These are phyloP conservation scores for Phaffia australis DNA, from an alignment of 768 basidiomycete genomes.

Conservation along the genomic window DNA sequence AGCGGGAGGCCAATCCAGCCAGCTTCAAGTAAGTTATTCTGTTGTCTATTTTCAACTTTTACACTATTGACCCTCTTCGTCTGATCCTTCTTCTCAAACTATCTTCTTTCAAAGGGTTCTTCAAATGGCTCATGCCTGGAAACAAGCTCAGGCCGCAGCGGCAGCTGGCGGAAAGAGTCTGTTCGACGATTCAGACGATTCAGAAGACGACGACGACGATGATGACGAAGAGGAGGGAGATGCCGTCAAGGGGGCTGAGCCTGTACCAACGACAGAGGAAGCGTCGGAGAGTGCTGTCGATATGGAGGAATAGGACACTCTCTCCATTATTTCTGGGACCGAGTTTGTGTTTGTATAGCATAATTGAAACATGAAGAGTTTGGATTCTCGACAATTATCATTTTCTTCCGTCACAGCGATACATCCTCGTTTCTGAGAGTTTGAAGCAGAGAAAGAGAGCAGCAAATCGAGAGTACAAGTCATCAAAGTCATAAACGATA, in stretches of 20 bases:
- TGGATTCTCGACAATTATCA: no score
- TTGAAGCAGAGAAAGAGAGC: no score
- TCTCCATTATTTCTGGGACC: no score
- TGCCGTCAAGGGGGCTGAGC: not conserved
- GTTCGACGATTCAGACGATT: conserved; percentile 20
- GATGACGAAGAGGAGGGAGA: conserved; percentile 3
- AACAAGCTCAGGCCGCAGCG: conserved; percentile 23
- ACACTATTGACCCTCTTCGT: not conserved
- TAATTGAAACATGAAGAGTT: no score
- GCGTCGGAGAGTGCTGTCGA: not conserved
- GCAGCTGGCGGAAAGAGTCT: conserved; percentile 8
- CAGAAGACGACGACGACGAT: conserved; percentile 11
- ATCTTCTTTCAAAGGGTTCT: conserved; percentile 46
- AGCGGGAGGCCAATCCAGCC: conserved; percentile 80
- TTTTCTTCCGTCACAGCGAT: no score
- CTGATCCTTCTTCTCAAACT: not conserved
- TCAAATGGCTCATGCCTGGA: conserved; percentile 87
- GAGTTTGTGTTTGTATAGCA: no score
- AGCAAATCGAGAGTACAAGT: no score
- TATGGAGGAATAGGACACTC: not conserved
- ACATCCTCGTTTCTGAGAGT: no score
- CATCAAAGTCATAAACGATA: no score
- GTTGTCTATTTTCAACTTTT: not conserved
- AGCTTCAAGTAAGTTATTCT: conserved; percentile 56
- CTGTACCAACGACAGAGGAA: not conserved